phyloP scores from a whole-genome alignment of 768 basidiomycete species.

The Cubamyces lactineus region DNA sequence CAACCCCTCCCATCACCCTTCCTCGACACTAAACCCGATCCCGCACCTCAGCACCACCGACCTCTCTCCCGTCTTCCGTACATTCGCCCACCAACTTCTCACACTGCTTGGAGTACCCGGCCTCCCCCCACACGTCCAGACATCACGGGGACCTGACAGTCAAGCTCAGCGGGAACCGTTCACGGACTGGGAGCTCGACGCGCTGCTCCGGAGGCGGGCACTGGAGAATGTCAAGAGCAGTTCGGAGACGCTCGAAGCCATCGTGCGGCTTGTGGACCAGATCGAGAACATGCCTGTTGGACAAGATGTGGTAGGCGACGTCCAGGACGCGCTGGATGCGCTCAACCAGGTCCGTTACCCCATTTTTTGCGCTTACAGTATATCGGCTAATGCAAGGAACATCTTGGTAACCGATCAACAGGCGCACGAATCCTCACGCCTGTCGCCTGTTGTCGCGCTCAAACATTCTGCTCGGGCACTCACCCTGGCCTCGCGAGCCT shows the following conservation, averaged over 20 bases:
- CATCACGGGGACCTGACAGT: constrained; percentile 19
- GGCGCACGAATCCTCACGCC: constrained; percentile 19
- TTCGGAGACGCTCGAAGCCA: constrained; percentile 79
- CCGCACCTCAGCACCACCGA: constrained; percentile 44
- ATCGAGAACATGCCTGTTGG: constrained; percentile 94
- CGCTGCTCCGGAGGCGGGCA: constrained; percentile 70
- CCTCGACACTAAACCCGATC: constrained; percentile 23
- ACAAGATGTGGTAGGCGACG: constrained; percentile 70
- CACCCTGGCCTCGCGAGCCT: constrained; percentile 77
- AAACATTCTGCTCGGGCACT: constrained; percentile 64
- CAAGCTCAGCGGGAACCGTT: constrained; percentile 33
- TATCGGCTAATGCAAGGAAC: constrained; percentile 29
- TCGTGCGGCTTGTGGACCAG: constrained; percentile 79
- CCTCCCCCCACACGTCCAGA: constrained; percentile 52
- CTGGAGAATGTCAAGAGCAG: constrained; percentile 69
- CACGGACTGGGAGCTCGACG: constrained; percentile 81
- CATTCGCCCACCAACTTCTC: constrained; percentile 73
- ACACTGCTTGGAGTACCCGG: constrained; percentile 80
- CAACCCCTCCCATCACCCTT: constrained; percentile 47
- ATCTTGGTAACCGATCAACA: constrained; percentile 39
- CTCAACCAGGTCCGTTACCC: constrained; percentile 67
- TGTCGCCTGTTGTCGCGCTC: constrained; percentile 52
- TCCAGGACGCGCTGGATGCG: constrained; percentile 68
- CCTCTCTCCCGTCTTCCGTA: constrained; percentile 57
- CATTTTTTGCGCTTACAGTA: constrained; percentile 27